Evolutionary conservation across 129 eudicot genomes (phyloP), one percentile per base, ranked within the genome.

Genomic region (Daucus carota): DNA sequence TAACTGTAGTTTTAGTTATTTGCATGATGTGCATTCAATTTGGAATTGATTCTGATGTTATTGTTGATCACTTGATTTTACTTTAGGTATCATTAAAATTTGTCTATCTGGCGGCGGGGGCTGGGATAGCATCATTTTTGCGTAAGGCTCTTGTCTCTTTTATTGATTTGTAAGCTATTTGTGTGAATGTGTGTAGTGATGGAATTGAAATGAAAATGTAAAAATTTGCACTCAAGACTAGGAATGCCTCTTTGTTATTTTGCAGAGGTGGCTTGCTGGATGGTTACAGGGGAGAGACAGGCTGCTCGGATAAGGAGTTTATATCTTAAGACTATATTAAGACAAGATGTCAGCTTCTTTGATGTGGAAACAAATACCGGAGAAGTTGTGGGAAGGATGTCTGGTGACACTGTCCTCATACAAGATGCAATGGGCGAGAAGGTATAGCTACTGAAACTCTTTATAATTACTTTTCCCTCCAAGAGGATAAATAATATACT

Each of bases 381-480:
- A 65, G 98, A 93, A 81, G 97, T 93, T 60, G 87, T 90, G 24
- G 98, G 96, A 40, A 84, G 98, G 84, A 93, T 93, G 98, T 93
- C 98, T 7, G 97, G 98, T n/a, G 97, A 93, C 81, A 93, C 97
- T 4, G 98, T 93, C 67, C 93, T 93, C 76, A 90, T 93, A 82
- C 98, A 93, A 84, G 97, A 93, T 72, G 98, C 98, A 36, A 90
- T 89, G 92, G 98, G 98, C 3, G 98, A 93, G 85, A 93, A 93
- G 97, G 98, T 92, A 80, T 2, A n/a, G 26, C 24, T 71, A 16
- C 36, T 11, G 57, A 43, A 71, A 18, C 38, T 43, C 46, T 71
- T 2, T 7, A 15, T 43, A 43, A 43, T 3, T 71, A 71, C 75
- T 28, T 42, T 24, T 14, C 15, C 6, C 48, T 70, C 15, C 20